Base-by-base conservation (phyloP, 2,329 filamentous ascomycete species). In the Aspergillus neoniger region DNA sequence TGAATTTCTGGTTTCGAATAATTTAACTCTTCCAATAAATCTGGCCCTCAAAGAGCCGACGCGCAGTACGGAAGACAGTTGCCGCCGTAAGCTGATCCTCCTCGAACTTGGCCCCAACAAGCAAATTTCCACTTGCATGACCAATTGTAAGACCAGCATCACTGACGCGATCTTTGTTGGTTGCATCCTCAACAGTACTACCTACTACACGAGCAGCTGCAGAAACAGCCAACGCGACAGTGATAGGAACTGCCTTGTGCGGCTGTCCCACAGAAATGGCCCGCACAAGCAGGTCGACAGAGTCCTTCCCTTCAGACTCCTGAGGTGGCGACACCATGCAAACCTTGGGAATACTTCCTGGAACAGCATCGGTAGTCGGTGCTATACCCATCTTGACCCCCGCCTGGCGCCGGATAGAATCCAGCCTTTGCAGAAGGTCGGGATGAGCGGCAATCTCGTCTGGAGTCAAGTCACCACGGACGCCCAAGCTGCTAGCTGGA, bases 331-430 rank as follows among this genome's bases (percentile, higher is more conserved):
- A 82, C 0, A 87, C 79, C 15, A 88, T 75, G 14, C 82, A 83
- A 39, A 90, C 85, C 70, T 90, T 89, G 1, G 88, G 88, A 1
- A 90, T 62, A 49, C 71, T 83, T 2, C 85, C 85, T 0, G 83
- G 80, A 0, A 82, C 82, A 1, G 74, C 75, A 1, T 76, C 74
- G 12, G 76, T 73, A 0, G 77, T 72, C 4, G 71, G 65, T 7
- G 81, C 80, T 50, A 91, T 76, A 0, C 87, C 86, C 87, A 91
- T 91, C 23, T 77, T 78, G 0, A 83, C 79, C 0, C 85, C 83
- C 0, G 85, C 88, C 48, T 80, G 77, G 51, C 78, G 79, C 1
- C 88, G 80, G 56, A 91, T 86, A 1, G 74, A 73, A 57, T 89
- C 80, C 44, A 90, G 76, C 3, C 78, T 79, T 0, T 69, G 51